Evolutionary conservation across 257 asterid genomes (phyloP).

Genomic region (Solanum sejunctum): DNA sequence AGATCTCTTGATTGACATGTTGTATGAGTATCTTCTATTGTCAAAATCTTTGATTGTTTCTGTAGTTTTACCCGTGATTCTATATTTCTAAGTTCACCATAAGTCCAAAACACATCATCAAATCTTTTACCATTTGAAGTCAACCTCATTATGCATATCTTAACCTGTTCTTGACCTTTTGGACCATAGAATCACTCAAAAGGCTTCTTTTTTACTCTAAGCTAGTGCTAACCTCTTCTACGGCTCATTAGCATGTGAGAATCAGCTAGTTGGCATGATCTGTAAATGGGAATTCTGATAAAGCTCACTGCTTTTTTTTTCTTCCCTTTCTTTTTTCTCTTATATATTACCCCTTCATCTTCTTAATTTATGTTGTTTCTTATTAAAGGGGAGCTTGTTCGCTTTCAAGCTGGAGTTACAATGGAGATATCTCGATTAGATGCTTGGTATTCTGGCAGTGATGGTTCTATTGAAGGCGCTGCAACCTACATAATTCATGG

Average conservation of each 20-base stretch:
- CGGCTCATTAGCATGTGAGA: not conserved
- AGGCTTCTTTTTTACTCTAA: not conserved
- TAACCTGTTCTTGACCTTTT: not conserved
- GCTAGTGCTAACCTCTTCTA: not conserved
- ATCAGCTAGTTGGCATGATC: not conserved
- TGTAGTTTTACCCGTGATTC: not conserved
- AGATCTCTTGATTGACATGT: not conserved
- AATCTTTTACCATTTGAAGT: not conserved
- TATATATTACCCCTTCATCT: not conserved
- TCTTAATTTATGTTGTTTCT: not conserved
- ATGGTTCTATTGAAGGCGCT: constrained; percentile 65
- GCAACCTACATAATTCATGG: constrained; percentile 89
- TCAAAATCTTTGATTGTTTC: not conserved
- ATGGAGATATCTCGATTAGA: constrained; percentile 85
- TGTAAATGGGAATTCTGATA: not conserved
- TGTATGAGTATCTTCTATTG: not conserved
- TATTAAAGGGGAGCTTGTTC: constrained; percentile 69
- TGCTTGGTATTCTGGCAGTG: constrained; percentile 82
- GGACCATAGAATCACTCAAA: not conserved
- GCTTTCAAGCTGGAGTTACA: constrained; percentile 86
- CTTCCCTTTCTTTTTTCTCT: not conserved
- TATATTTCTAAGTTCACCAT: not conserved
- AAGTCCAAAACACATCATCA: not conserved
- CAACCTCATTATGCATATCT: not conserved
- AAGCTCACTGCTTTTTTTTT: not conserved